Evolutionary conservation across 139 green algal species (phyloP), one percentile per base, ranked within the genome.

Genomic region (Chlorella ohadii): DNA sequence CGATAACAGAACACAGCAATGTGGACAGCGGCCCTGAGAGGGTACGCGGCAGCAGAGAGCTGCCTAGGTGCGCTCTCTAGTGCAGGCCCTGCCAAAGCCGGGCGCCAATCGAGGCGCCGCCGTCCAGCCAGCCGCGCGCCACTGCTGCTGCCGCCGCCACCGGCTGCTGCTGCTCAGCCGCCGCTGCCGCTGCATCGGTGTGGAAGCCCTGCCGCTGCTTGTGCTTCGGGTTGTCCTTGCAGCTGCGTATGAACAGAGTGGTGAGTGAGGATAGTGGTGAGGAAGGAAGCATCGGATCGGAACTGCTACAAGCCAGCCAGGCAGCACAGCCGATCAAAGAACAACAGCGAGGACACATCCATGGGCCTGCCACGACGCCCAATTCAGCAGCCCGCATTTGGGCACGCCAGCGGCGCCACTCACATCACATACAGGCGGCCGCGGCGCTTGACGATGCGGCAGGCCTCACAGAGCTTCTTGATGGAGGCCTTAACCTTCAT

Each of bases 401-500:
- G 44, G 44, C 6, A 51, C 7, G 7, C 44, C 44, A 6, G 44
- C 44, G 44, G 7, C 44, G 9, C 51, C 2, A 2, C 51, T 59
- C 92, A 95, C 6, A 94, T 67, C 1, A 95, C 90, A 77, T 91
- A 95, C 28, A 95, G 51, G 34, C 87, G 57, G 7, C 91, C 90
- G 12, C 88, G 78, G 5, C 92, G 88, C 65, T 83, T 86, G 11
- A 95, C 92, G 33, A 94, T 85, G 39, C 88, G 84, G 84, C 92
- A 95, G 3, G 82, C 78, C 44, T 95, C 92, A 64, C 91, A 95
- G 23, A 95, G 74, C 47, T 82, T 84, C 59, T 89, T 91, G 22
- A 95, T 84, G 19, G 88, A 78, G 11, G 91, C 83, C 12, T 82
- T 80, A 11, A 95, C 92, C 67, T 92, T 93, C 92, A 95, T 95